Percentiles rank a stretch among this genome's conserved stretches.
phyloP scores from a whole-genome alignment of 306 rosid genomes.

The Pyrus communis region DNA sequence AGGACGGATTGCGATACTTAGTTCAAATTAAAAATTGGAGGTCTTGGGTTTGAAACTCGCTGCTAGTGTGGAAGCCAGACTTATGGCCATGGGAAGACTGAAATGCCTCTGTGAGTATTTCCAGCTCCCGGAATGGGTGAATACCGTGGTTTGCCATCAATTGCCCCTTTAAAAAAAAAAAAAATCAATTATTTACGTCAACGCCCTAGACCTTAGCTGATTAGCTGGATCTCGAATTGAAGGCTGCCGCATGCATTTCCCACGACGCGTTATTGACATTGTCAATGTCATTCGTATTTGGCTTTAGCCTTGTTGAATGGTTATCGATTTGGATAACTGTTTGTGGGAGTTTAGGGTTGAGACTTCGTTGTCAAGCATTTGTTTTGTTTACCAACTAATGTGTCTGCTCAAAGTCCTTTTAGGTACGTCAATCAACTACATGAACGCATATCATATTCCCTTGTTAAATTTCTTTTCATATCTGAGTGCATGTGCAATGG shows the following conservation, averaged over 20 bases:
- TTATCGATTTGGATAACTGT: not conserved
- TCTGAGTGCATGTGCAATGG: not conserved
- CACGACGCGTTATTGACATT: not conserved
- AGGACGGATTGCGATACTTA: too few relatives aligned
- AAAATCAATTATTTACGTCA: not conserved
- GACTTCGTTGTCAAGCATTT: not conserved
- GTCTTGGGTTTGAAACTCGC: too few relatives aligned
- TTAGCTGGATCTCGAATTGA: not conserved
- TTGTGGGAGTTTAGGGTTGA: not conserved
- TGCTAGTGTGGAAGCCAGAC: too few relatives aligned
- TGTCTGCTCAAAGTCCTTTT: not conserved
- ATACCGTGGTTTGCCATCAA: too few relatives aligned
- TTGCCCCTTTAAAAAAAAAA: too few relatives aligned
- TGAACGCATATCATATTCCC: not conserved
- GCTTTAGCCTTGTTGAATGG: too few relatives aligned
- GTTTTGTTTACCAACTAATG: not conserved
- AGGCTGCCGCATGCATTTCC: not conserved
- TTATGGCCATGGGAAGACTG: fast-evolving
- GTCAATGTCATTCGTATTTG: not conserved
- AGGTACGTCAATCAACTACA: not conserved
- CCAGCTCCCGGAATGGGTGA: fast-evolving
- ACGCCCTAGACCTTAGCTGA: not conserved
- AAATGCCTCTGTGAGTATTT: too few relatives aligned
- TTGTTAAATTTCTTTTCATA: not conserved
- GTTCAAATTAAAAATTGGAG: too few relatives aligned